A percentile compares a stretch with the other conserved stretches of the same genome.
Conservation (phyloP, 768 basidiomycete species). For the Hydnomerulius pinastri region DNA sequence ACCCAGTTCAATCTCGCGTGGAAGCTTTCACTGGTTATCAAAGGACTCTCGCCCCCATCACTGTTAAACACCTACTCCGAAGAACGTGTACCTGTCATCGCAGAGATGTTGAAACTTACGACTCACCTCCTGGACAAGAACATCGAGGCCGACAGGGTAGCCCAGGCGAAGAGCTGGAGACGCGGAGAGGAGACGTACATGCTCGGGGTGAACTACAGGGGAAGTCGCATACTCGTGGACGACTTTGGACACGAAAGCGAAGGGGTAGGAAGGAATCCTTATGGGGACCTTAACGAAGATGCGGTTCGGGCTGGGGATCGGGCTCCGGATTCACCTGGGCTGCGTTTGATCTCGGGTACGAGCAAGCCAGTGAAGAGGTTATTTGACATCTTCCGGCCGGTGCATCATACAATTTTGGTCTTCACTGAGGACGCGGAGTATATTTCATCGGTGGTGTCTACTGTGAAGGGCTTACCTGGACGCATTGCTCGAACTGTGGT, state of each 20-base stretch:
- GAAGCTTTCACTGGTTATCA: constrained; percentile 27
- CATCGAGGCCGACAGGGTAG: constrained; percentile 2
- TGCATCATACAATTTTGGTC: constrained; percentile 32
- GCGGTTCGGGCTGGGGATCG: constrained; percentile 6
- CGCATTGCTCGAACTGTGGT: not conserved
- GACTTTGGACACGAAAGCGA: not conserved
- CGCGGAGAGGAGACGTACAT: constrained; percentile 32
- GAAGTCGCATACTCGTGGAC: constrained; percentile 9
- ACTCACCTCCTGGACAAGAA: constrained; percentile 15
- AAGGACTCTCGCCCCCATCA: constrained; percentile 17
- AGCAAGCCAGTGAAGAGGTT: constrained; percentile 13
- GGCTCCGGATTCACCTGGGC: constrained; percentile 6
- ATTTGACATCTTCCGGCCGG: constrained; percentile 28
- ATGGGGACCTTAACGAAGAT: not conserved
- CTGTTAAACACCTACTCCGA: constrained; percentile 26
- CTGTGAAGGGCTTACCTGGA: not conserved
- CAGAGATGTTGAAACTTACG: constrained; percentile 27
- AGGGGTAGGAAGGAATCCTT: not conserved
- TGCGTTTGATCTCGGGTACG: not conserved
- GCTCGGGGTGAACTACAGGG: constrained; percentile 28
- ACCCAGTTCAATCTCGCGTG: constrained; percentile 22
- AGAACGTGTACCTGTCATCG: constrained; percentile 29
- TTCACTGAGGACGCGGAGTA: constrained; percentile 19
- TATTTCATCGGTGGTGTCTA: not conserved
- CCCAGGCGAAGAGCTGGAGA: not conserved